Evolutionary conservation across 257 asterid species (phyloP).

Genomic region (Mitragyna speciosa): DNA sequence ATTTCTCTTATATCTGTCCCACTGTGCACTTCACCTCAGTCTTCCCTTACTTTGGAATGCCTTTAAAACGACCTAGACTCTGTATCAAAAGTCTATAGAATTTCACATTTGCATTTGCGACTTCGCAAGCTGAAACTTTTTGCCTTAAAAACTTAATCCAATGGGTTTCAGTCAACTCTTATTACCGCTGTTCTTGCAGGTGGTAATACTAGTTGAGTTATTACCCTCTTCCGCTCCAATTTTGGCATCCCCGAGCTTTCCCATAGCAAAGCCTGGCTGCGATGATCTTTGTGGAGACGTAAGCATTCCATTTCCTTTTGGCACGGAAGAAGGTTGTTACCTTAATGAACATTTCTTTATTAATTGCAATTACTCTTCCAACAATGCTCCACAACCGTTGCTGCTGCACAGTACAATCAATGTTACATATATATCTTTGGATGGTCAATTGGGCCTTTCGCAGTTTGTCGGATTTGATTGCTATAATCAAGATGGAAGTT

Average conservation of each 20-base stretch:
- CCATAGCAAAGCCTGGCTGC: constrained; percentile 25
- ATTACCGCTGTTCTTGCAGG: too few species aligned
- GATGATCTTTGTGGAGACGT: constrained; percentile 27
- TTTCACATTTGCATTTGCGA: too few species aligned
- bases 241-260: neutral
- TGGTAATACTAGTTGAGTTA: too few species aligned
- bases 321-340: constrained; percentile 18
- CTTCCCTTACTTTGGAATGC: too few species aligned
- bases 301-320: constrained; percentile 39
- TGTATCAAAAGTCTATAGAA: too few species aligned
- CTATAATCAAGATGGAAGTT: neutral
- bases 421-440: constrained; percentile 16
- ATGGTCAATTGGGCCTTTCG: constrained; percentile 18
- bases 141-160: too few species aligned
- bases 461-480: constrained; percentile 19
- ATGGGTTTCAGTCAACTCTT: too few species aligned
- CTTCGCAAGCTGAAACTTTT: too few species aligned
- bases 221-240: too few species aligned
- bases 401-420: neutral
- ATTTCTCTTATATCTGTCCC: too few species aligned
- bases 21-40: too few species aligned
- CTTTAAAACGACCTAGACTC: too few species aligned
- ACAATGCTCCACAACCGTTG: constrained; percentile 6
- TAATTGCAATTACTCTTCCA: constrained; percentile 10
- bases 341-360: neutral